A percentile compares a stretch with the other conserved stretches of the same genome.
Conservation (phyloP, 1,284 basidiomycete genomes). For the Irpex rosettiformis region DNA sequence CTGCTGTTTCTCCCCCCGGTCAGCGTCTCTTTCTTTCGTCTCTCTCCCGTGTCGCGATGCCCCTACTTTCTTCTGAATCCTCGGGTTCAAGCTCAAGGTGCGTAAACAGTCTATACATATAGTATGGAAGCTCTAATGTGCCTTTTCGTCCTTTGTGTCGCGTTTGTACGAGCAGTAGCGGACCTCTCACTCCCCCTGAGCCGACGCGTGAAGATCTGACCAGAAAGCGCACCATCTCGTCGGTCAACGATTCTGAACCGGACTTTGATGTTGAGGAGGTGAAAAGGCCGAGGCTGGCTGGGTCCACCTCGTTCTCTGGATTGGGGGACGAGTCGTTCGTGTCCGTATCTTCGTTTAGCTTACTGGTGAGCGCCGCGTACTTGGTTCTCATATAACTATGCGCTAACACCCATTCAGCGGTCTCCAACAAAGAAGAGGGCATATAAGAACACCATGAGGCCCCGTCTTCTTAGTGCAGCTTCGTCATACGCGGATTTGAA, state of each 20-base stretch:
- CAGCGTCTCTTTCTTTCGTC: not conserved
- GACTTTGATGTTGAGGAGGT: constrained; percentile 3
- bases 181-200: not conserved
- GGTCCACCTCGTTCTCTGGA: constrained; percentile 3
- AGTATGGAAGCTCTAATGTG: not conserved
- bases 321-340: not conserved
- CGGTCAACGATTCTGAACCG: not conserved
- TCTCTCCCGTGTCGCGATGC: not conserved
- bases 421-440: constrained; percentile 2
- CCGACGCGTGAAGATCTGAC: not conserved
- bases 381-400: not conserved
- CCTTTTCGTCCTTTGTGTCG: not conserved
- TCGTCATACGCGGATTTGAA: constrained; percentile 9
- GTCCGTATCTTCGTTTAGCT: not conserved
- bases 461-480: constrained; percentile 8
- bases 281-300: constrained; percentile 7
- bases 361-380: not conserved
- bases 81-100: not conserved
- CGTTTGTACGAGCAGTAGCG: not conserved
- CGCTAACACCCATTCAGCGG: not conserved
- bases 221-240: constrained; percentile 9
- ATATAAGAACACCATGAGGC: not conserved
- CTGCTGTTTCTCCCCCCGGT: not conserved
- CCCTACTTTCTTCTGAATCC: not conserved
- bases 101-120: not conserved